A percentile compares a stretch with the other conserved stretches of the same genome.
Conservation (phyloP, 139 green algal genomes). For the Coccomyxa sp. region DNA sequence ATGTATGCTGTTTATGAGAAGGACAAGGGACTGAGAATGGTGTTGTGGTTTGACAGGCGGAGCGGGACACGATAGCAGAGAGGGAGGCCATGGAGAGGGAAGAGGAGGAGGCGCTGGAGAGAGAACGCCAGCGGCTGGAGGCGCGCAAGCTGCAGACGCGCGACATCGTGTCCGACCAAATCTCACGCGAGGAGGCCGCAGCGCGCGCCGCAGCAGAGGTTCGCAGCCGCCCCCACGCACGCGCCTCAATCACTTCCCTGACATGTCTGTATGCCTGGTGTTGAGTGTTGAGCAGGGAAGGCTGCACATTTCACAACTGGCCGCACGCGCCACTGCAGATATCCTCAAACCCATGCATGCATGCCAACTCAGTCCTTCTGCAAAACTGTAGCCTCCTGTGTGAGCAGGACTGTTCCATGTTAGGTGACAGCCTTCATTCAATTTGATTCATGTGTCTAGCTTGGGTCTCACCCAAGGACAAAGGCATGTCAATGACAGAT, state of each 20-base stretch:
- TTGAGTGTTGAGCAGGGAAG: not conserved
- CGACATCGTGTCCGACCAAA: constrained; percentile 36
- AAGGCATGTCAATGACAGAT: not conserved
- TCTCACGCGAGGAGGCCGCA: constrained; percentile 38
- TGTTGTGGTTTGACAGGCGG: not conserved
- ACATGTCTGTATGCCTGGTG: not conserved
- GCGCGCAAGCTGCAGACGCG: constrained; percentile 48
- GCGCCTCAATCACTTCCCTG: too few relatives aligned
- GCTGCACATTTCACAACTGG: not conserved
- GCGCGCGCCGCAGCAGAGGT: constrained; percentile 20
- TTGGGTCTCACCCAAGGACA: too few relatives aligned
- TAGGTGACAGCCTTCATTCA: too few relatives aligned
- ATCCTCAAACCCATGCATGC: too few relatives aligned
- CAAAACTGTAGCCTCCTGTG: too few relatives aligned
- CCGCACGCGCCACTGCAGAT: too few relatives aligned
- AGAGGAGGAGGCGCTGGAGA: constrained; percentile 36
- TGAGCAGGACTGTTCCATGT: too few relatives aligned
- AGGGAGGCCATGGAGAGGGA: constrained; percentile 50
- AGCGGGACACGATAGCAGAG: constrained; percentile 76
- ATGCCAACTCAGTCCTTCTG: too few relatives aligned
- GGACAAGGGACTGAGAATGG: not conserved
- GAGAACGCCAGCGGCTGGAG: constrained; percentile 31
- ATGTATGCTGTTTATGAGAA: too few relatives aligned
- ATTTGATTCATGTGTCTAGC: too few relatives aligned
- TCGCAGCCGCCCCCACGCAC: not conserved